phyloP scores from a whole-genome alignment of 768 basidiomycete species.

The Boletellus emodensis region DNA sequence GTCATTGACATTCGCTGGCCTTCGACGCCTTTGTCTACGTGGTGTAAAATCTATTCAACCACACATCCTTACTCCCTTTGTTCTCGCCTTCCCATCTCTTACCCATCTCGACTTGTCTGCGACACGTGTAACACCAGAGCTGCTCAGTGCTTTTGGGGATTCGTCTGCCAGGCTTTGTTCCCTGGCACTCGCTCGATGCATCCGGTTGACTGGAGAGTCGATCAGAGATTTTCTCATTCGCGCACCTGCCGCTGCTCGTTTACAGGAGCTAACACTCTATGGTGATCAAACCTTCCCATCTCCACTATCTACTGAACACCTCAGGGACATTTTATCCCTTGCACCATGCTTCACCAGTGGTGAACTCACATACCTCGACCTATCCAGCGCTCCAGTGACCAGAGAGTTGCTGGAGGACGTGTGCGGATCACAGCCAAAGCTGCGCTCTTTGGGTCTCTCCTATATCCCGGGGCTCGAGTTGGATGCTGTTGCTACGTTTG shows the following conservation, averaged over 20 bases:
- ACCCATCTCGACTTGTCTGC: conserved; percentile 90
- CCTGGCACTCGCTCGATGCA: conserved; percentile 83
- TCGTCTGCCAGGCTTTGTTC: conserved; percentile 72
- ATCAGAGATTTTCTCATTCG: conserved; percentile 69
- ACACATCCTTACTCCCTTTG: conserved; percentile 63
- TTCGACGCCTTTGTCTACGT: conserved; percentile 76
- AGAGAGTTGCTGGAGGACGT: conserved; percentile 44
- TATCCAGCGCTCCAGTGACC: conserved; percentile 80
- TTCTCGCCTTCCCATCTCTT: conserved; percentile 78
- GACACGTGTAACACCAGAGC: conserved; percentile 74
- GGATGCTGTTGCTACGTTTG: conserved; percentile 60
- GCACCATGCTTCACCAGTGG: conserved; percentile 82
- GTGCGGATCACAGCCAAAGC: conserved; percentile 60
- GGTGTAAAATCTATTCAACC: conserved; percentile 77
- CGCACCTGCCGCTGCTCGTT: conserved; percentile 55
- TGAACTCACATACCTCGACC: conserved; percentile 79
- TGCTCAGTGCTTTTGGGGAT: conserved; percentile 62
- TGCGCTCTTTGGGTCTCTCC: conserved; percentile 88
- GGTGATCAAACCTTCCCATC: conserved; percentile 83
- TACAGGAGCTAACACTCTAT: conserved; percentile 82
- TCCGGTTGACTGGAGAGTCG: conserved; percentile 74
- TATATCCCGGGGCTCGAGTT: conserved; percentile 74
- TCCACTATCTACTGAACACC: conserved; percentile 62
- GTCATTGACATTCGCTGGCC: conserved; percentile 57
- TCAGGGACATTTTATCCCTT: conserved; percentile 58